Base-by-base conservation (phyloP, 495 filamentous ascomycete genomes). In the Hypoxylon lenormandii region DNA sequence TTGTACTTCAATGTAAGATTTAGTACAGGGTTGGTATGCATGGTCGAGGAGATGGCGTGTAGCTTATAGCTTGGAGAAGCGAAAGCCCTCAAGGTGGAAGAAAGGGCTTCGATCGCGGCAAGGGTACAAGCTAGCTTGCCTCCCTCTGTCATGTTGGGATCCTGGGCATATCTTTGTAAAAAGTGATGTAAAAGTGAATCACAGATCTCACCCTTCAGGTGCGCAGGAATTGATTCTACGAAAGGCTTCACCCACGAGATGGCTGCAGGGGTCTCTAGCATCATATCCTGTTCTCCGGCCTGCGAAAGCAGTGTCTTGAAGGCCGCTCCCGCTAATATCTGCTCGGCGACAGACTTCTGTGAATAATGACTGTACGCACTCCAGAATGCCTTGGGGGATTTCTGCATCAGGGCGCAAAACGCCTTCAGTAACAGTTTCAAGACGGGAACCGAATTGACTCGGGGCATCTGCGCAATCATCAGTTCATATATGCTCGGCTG, bases 321-420 rank as follows among this genome's bases (percentile, higher is more conserved):
- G 33, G 88, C 86, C 15, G 87, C 85, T 66, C 88, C 92, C 52
- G 85, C 85, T 73, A 94, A 90, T 47, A 95, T 86, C 52, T 90
- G 86, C 64, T 96, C 91, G 48, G 91, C 86, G 40, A 96, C 82
- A 23, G 87, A 82, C 28, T 88, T 86, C 5, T 92, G 89, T 1
- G 90, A 90, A 46, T 93, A 90, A 13, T 89, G 83, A 28, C 90
- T 90, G 81, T 92, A 90, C 0, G 92, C 91, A 65, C 90, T 89
- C 93, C 93, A 97, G 70, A 96, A 96, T 58, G 90, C 89, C 43
- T 83, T 84, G 0, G 91, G 85, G 0, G 91, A 89, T 60, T 90
- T 90, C 58, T 88, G 85, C 43, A 97, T 78, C 12, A 97, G 81
- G 8, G 76, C 81, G 26, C 84, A 83, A 49, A 95, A 86, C 0